Evolutionary conservation across 2,329 filamentous ascomycete species (phyloP), one percentile per base, ranked within the genome.

Genomic region (Cladosporium halotolerans): DNA sequence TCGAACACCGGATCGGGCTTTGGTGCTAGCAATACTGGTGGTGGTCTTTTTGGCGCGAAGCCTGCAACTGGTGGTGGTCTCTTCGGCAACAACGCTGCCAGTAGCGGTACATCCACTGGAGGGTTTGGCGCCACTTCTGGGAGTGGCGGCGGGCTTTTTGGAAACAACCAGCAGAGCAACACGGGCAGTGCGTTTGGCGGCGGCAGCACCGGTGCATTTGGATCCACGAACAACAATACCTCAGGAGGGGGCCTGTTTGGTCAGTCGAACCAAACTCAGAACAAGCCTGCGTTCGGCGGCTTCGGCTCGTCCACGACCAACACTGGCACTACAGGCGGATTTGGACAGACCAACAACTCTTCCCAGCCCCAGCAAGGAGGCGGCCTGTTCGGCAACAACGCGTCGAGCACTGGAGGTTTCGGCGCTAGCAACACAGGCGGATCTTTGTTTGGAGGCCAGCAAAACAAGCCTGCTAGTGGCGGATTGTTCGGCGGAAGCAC

Each of bases 371-470:
- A 52, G 28, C 10, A 36, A 39, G 57, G 61, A 9, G 59, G 58
- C 14, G 59, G 62, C 6, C 52, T 68, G 13, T 77, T 78, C 58
- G 75, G 74, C 58, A 71, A 59, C 63, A 64, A 63, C 23, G 64
- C 68, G 32, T 63, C 67, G 2, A 50, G 43, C 41, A 39, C 36
- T 4, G 82, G 82, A 61, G 72, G 68, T 43, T 79, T 81, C 60
- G 74, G 74, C 62, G 39, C 54, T 13, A 59, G 49, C 23, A 66
- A 74, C 38, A 70, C 67, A 11, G 62, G 60, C 38, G 63, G 79
- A 6, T 69, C 65, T 19, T 58, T 69, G 40, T 77, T 77, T 55
- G 75, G 74, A 11, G 57, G 57, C 13, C 54, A 55, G 10, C 57
- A 62, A 38, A 57, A 53, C 48, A 65, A 62, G 45, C 56, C 62